A percentile compares a stretch with the other conserved stretches of the same genome.
Evolutionary conservation across 2,329 filamentous ascomycete species (phyloP).

Genomic region (Pezicula neosporulosa): DNA sequence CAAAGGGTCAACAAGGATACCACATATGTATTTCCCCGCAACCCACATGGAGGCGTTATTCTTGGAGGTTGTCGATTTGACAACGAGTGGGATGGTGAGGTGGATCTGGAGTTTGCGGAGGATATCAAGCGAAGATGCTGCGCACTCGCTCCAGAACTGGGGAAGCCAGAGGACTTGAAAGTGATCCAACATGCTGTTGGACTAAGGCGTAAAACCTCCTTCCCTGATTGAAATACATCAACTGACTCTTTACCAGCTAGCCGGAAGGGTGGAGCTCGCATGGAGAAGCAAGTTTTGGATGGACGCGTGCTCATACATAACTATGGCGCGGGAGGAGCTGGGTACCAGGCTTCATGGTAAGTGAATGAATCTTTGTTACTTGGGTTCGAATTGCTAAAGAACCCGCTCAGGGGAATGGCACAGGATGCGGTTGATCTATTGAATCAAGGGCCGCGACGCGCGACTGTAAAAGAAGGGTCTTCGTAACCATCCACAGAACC

Average conservation of each 20-base stretch:
- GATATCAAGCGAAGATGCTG: conserved; percentile 32
- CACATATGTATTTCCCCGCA: conserved; percentile 41
- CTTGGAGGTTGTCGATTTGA: conserved; percentile 32
- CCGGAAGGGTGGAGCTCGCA: conserved; percentile 27
- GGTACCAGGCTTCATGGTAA: conserved; percentile 36
- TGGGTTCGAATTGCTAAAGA: not conserved
- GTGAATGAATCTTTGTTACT: not conserved
- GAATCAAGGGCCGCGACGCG: not conserved
- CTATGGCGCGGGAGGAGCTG: conserved; percentile 43
- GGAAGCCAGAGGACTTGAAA: conserved; percentile 29
- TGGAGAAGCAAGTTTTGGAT: conserved; percentile 25
- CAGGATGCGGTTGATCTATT: conserved; percentile 17
- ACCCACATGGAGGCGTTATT: conserved; percentile 30
- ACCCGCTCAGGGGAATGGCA: conserved; percentile 16
- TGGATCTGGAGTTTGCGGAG: conserved; percentile 27
- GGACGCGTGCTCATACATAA: conserved; percentile 32
- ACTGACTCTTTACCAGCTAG: conserved; percentile 11
- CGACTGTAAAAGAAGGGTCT: not conserved
- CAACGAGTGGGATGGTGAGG: conserved; percentile 28
- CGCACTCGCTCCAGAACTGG: conserved; percentile 30
- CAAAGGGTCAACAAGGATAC: conserved; percentile 36
- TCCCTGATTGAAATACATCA: conserved; percentile 18
- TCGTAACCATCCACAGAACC: not conserved
- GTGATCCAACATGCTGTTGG: conserved; percentile 31
- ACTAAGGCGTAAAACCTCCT: conserved; percentile 25